A percentile compares a stretch with the other conserved stretches of the same genome.
phyloP scores from a whole-genome alignment of 1,284 basidiomycete genomes.

The Butyriboletus appendiculatus region DNA sequence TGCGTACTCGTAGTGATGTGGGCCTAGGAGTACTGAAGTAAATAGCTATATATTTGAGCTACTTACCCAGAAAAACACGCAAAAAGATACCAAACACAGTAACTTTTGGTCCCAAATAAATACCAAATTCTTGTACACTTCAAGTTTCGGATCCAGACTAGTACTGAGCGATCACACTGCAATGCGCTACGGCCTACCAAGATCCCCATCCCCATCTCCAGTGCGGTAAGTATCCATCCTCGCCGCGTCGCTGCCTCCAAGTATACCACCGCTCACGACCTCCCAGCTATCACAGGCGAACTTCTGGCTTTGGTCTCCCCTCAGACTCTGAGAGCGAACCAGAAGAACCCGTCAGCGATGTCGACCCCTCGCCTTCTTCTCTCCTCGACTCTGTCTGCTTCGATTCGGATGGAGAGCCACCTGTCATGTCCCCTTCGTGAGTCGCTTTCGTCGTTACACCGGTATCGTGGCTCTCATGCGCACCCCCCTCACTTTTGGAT shows the following conservation, averaged over 20 bases:
- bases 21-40: too few species aligned
- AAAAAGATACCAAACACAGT: background rate
- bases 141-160: conserved; percentile 3
- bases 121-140: background rate
- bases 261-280: background rate
- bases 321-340: conserved; percentile 46
- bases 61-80: too few species aligned
- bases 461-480: background rate
- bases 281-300: conserved; percentile 16
- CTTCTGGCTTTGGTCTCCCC: conserved; percentile 56
- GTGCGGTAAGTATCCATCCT: conserved; percentile 39
- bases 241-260: background rate
- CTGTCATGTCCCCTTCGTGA: conserved; percentile 35
- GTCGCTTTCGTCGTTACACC: conserved; percentile 8
- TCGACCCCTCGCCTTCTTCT: conserved; percentile 24
- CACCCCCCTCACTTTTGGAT: background rate
- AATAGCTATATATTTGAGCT: too few species aligned
- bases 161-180: conserved; percentile 2
- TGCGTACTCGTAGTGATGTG: too few species aligned
- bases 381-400: conserved; percentile 41
- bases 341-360: conserved; percentile 25
- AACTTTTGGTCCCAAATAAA: background rate
- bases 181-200: conserved; percentile 65
- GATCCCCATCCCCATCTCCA: conserved; percentile 63
- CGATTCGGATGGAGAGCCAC: conserved; percentile 44